A percentile compares a stretch with the other conserved stretches of the same genome.
Evolutionary conservation across 2,329 filamentous ascomycete species (phyloP).

Genomic region (Apiospora sp.): DNA sequence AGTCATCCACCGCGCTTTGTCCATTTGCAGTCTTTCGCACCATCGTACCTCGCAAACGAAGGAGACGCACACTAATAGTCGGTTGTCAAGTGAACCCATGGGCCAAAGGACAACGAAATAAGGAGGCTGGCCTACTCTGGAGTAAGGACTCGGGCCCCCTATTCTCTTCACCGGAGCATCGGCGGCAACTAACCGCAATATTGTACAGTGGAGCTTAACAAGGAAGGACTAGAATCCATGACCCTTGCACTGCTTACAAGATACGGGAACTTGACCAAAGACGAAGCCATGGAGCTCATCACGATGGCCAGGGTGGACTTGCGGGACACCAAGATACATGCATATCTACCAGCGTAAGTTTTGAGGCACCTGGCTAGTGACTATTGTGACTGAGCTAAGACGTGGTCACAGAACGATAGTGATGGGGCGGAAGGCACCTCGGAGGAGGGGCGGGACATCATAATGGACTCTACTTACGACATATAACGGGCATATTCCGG

Average conservation of each 20-base stretch:
- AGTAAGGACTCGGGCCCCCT: background rate
- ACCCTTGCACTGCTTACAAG: conserved; percentile 15
- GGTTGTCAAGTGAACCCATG: conserved; percentile 25
- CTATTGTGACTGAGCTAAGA: background rate
- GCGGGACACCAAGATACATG: conserved; percentile 5
- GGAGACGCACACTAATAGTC: background rate
- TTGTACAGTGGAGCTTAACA: background rate
- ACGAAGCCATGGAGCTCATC: conserved; percentile 19
- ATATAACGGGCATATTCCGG: background rate
- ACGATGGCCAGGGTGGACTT: background rate
- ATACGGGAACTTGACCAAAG: conserved; percentile 5
- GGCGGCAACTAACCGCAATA: background rate
- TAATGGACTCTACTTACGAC: background rate
- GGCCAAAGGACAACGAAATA: conserved; percentile 26
- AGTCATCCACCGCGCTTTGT: background rate
- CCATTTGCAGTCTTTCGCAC: background rate
- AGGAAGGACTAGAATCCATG: conserved; percentile 8
- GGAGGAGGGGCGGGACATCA: background rate
- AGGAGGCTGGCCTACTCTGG: conserved; percentile 27
- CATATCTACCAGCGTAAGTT: conserved; percentile 16
- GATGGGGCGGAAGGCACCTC: conserved; percentile 10
- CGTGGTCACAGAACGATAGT: conserved; percentile 1
- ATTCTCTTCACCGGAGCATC: background rate
- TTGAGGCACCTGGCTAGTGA: background rate
- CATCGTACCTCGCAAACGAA: background rate